Evolutionary conservation across 306 rosid species (phyloP), one percentile per base, ranked within the genome.

Genomic region (Argentina anserina): DNA sequence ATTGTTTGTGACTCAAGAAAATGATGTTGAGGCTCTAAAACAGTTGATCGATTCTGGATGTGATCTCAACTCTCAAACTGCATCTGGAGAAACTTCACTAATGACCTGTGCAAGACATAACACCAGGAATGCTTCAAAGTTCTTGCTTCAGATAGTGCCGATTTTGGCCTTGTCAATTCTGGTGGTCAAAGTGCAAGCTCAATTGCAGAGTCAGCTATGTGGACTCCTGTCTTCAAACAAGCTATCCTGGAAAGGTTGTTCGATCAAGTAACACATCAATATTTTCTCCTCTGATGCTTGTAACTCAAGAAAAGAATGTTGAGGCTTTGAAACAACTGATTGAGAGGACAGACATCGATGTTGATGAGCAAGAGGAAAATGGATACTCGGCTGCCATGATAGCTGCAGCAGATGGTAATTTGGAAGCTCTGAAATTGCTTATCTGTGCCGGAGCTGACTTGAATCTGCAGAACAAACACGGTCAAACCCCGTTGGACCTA

Each of bases 361-460:
- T 89, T 20, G 63, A 89, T n/a, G 85, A 79, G 64, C 91, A 89
- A 74, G 86, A 85, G 40, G 89, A 65, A 21, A 78, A 78, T 59
- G 94, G 91, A 41, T 78, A 77, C 81, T 81, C 94, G 15, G 94
- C 94, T 45, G 83, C 81, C 2, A 89, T 89, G 91, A 11, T 81
- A 45, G 88, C 94, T 67, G 85, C 76, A 14, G 62, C 37, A 25
- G 65, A 10, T n/a, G 87, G 87, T 63, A 50, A 76, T 4, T 46
- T 77, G 25, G 89, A 86, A 59, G 86, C 83, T 67, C 84, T 89
- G 77, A 65, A 29, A 77, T 41, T 81, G 77, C 89, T 89, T 45
- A 71, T 86, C 34, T 3, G 80, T 49, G 89, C 89, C 0, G 89
- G 89, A 12, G 89, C 86, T 59, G 85, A 89, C 67, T 43, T 85